Evolutionary conservation across 2,329 filamentous ascomycete genomes (phyloP).

Genomic region (Pseudogymnoascus sp.): DNA sequence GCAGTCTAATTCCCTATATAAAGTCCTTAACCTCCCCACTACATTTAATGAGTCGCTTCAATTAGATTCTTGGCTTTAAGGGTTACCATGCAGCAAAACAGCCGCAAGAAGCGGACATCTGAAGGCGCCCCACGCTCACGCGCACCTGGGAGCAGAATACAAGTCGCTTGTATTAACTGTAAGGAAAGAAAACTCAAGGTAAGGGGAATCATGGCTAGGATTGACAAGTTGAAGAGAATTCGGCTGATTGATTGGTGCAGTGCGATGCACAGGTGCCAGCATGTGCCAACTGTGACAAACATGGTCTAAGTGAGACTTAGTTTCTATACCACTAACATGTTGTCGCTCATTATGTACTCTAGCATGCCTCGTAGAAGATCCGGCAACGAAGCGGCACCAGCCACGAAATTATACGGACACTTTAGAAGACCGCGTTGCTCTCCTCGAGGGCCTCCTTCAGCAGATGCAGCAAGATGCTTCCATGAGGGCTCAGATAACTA

Average conservation of each 20-base stretch:
- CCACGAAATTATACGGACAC: constrained; percentile 15
- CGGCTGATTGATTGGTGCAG: background rate
- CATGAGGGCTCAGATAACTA: background rate
- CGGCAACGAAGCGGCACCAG: constrained; percentile 3
- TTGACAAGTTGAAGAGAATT: too few species aligned
- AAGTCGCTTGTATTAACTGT: too few species aligned
- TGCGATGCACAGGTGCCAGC: constrained; percentile 14
- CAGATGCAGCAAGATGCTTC: background rate
- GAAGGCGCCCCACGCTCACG: too few species aligned
- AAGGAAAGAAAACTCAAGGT: too few species aligned
- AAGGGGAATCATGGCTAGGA: too few species aligned
- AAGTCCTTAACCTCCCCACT: too few species aligned
- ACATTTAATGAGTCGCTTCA: too few species aligned
- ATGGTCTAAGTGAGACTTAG: background rate
- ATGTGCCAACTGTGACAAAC: constrained; percentile 13
- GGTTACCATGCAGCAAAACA: too few species aligned
- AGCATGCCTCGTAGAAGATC: constrained; percentile 11
- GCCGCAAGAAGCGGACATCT: too few species aligned
- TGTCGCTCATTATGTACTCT: background rate
- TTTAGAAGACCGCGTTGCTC: constrained; percentile 16
- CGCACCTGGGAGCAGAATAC: too few species aligned
- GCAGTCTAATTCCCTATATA: too few species aligned
- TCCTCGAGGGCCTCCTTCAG: constrained; percentile 14
- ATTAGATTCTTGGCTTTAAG: too few species aligned
- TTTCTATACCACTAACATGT: background rate